Evolutionary conservation across 1,284 basidiomycete genomes (phyloP).

Genomic region (Irpex sp.): DNA sequence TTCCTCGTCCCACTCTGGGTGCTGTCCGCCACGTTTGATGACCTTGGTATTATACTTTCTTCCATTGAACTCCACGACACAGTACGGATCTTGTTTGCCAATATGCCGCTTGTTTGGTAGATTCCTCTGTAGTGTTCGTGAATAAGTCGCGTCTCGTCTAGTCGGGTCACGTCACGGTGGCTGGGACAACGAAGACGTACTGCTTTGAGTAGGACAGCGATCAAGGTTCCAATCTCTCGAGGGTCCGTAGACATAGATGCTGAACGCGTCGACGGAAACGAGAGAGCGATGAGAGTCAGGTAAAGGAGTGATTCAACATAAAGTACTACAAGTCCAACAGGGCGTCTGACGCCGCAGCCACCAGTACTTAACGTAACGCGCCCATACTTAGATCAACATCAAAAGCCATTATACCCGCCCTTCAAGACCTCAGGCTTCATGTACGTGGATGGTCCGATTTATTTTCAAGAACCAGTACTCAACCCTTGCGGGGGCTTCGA

Average conservation of each 20-base stretch:
- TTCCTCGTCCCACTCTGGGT: slow-evolving; percentile 99
- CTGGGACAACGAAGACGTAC: slow-evolving; percentile 49
- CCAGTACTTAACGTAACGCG: not conserved
- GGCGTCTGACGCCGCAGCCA: slow-evolving; percentile 1
- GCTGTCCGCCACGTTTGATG: slow-evolving; percentile 95
- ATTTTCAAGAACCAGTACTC: no score
- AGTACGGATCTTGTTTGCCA: slow-evolving; percentile 98
- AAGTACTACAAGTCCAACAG: not conserved
- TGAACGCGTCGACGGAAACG: not conserved
- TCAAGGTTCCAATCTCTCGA: slow-evolving; percentile 87
- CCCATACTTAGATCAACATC: not conserved
- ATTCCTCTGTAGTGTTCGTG: slow-evolving; percentile 62
- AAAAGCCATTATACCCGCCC: not conserved
- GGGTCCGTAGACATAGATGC: slow-evolving; percentile 18
- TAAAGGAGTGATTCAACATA: slow-evolving; percentile 1
- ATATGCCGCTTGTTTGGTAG: slow-evolving; percentile 92
- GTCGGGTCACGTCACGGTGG: not conserved
- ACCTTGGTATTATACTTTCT: slow-evolving; percentile 85
- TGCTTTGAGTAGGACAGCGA: slow-evolving; percentile 93
- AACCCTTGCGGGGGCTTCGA: no score
- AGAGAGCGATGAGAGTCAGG: slow-evolving; percentile 7
- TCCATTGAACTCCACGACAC: slow-evolving; percentile 73
- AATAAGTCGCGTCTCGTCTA: not conserved
- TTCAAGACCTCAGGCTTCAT: no score
- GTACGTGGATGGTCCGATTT: no score